Evolutionary conservation across 139 green algal species (phyloP), one percentile per base, ranked within the genome.

Genomic region (Auxenochlorella pyrenoidosa): DNA sequence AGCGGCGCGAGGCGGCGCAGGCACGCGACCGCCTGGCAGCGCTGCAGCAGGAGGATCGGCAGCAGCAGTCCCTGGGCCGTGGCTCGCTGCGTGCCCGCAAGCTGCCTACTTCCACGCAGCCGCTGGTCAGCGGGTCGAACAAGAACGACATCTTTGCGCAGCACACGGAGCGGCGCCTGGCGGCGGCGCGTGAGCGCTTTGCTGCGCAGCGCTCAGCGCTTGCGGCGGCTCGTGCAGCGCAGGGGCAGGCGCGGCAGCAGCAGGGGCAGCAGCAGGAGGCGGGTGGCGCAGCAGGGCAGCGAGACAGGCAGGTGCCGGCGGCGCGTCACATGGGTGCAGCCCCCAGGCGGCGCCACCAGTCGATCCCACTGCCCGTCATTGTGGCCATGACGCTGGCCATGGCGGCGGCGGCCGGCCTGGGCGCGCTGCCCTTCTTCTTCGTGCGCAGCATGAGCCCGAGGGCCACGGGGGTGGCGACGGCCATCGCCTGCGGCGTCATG

Each of bases 401-500:
- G 95, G 93, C 93, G 3, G 80, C 80, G 3, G 90, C 89, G 32
- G 94, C 91, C 8, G 92, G 91, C 43, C 80, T 98, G 54, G 96
- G 96, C 4, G 93, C 94, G 1, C 34, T 96, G 43, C 96, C 96
- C 18, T 97, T 96, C 90, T 95, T 97, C 84, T 95, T 97, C 79
- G 86, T 95, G 59, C 78, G 87, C 6, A 83, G 30, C 59, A 78
- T 96, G 34, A 93, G 89, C 30, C 65, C 75, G 18, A 68, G 58
- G 21, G 94, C 90, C 89, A 89, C 92, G 4, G 97, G 94, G 51
- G 82, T 99, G 32, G 95, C 96, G 65, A 98, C 98, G 80, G 96
- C 97, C 6, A 86, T 99, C 2, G 97, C 97, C 18, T 98, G 95
- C 79, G 97, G 97, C 1, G 97, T 99, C 43, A 99, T 99, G 97